Percentiles rank a stretch among this genome's conserved stretches.
Conservation (phyloP, 73 alveolate species). For the Paramecium pentaurelia region DNA sequence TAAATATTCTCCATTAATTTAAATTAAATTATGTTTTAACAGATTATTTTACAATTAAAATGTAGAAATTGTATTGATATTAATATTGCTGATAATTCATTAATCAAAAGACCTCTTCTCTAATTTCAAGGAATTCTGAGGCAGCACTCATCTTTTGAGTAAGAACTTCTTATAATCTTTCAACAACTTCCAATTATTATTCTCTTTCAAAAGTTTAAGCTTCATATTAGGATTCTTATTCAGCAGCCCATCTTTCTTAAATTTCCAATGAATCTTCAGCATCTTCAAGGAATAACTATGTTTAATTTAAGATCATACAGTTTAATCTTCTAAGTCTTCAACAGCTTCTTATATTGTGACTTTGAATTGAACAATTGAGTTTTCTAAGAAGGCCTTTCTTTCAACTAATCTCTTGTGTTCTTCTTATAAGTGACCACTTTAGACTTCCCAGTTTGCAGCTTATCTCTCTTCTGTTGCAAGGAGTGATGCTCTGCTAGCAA, state of each 20-base stretch:
- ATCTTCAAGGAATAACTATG: conserved; percentile 52
- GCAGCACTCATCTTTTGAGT: not conserved
- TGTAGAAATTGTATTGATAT: not conserved
- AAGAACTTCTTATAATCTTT: not conserved
- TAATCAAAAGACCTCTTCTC: conserved; percentile 29
- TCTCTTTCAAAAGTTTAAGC: conserved; percentile 32
- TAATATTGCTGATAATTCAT: not conserved
- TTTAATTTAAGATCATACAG: not conserved
- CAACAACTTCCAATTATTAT: conserved; percentile 20
- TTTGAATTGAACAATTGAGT: conserved; percentile 47
- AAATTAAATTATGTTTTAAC: not conserved
- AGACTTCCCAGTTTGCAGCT: conserved; percentile 36
- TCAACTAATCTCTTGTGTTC: conserved; percentile 50
- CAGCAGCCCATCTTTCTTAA: conserved; percentile 54
- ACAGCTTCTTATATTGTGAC: conserved; percentile 47
- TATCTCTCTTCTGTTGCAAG: conserved; percentile 37
- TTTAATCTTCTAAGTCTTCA: conserved; percentile 53
- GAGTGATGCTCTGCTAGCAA: conserved; percentile 46
- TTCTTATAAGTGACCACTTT: conserved; percentile 20
- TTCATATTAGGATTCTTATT: conserved; percentile 9
- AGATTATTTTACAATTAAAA: not conserved
- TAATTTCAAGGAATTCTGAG: not conserved
- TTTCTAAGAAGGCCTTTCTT: conserved; percentile 31
- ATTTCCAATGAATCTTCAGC: conserved; percentile 53
- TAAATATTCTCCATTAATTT: conserved; percentile 9